phyloP scores from a whole-genome alignment of 805 yeast genomes.

The Candida wancherniae region DNA sequence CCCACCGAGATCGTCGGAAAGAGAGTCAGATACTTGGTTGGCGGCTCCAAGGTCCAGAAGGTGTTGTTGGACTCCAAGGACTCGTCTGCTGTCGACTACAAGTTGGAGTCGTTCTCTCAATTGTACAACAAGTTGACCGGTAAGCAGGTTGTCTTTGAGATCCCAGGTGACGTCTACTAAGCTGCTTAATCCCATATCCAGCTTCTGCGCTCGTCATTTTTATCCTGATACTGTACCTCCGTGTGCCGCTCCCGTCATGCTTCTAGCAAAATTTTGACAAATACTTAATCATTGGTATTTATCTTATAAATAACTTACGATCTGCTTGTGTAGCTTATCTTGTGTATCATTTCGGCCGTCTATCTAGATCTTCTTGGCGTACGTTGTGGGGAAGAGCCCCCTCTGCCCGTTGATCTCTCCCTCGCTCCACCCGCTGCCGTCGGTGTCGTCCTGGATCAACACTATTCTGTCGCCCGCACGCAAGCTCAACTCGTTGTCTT shows the following conservation, averaged over 20 bases:
- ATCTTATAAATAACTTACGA: conserved; percentile 21
- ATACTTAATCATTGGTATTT: conserved; percentile 19
- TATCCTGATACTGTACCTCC: conserved; percentile 19
- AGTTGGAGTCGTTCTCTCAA: conserved; percentile 98
- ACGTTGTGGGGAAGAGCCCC: conserved; percentile 79
- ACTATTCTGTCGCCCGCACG: conserved; percentile 68
- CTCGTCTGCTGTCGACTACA: conserved; percentile 94
- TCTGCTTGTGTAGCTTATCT: conserved; percentile 5
- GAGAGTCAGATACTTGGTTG: conserved; percentile 98
- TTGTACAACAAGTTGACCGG: conserved; percentile 98
- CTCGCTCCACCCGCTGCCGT: conserved; percentile 92
- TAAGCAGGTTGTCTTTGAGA: conserved; percentile 98
- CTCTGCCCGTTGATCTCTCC: conserved; percentile 67
- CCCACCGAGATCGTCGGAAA: conserved; percentile 99
- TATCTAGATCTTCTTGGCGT: conserved; percentile 41
- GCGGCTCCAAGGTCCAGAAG: conserved; percentile 98
- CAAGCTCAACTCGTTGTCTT: conserved; percentile 73
- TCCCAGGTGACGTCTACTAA: conserved; percentile 49
- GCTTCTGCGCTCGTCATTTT: no score
- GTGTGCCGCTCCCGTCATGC: conserved; percentile 16
- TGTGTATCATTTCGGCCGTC: not conserved
- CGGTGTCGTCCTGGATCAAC: conserved; percentile 51
- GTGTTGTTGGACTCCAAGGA: conserved; percentile 97
- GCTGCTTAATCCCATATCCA: no score
- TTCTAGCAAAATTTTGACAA: conserved; percentile 19